Percentiles rank a stretch among this genome's conserved stretches.
These are phyloP conservation scores for Coniosporium apollinis DNA, from an alignment of 495 filamentous ascomycete species.

Conservation along the genomic window DNA sequence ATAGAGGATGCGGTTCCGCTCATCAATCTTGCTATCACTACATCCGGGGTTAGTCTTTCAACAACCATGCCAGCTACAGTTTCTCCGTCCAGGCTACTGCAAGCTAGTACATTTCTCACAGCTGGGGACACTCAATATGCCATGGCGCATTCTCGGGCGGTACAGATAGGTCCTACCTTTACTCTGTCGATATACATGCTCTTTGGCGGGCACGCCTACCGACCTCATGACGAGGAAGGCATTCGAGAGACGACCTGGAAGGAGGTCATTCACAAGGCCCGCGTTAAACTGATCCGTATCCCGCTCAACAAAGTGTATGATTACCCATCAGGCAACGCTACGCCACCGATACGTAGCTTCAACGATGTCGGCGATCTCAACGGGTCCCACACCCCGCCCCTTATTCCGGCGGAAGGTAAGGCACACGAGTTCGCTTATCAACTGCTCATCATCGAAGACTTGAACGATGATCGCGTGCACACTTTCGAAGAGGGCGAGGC, in stretches of 20 bases:
- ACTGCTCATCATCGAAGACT: constrained; percentile 75
- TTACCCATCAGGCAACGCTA: constrained; percentile 10
- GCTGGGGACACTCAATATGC: constrained; percentile 76
- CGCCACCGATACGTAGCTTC: neutral
- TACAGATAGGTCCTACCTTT: constrained; percentile 82
- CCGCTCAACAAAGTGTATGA: constrained; percentile 25
- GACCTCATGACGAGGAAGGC: constrained; percentile 43
- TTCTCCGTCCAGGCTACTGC: constrained; percentile 78
- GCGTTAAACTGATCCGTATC: constrained; percentile 55
- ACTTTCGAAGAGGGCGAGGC: constrained; percentile 50
- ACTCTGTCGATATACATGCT: constrained; percentile 92
- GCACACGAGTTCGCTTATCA: constrained; percentile 74
- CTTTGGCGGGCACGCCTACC: constrained; percentile 57
- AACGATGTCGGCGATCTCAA: neutral
- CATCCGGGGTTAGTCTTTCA: constrained; percentile 75
- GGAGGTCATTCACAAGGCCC: constrained; percentile 90
- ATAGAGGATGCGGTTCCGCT: constrained; percentile 91
- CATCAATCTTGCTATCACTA: constrained; percentile 88
- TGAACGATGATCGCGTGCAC: constrained; percentile 83
- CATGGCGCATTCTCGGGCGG: constrained; percentile 39
- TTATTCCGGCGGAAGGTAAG: constrained; percentile 33
- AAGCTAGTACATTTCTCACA: constrained; percentile 85
- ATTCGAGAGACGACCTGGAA: constrained; percentile 80
- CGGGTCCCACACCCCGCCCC: constrained; percentile 4
- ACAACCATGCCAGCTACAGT: constrained; percentile 64